Evolutionary conservation across 164 flowering plant species (phyloP), one percentile per base, ranked within the genome.

Genomic region (Vitis riparia): DNA sequence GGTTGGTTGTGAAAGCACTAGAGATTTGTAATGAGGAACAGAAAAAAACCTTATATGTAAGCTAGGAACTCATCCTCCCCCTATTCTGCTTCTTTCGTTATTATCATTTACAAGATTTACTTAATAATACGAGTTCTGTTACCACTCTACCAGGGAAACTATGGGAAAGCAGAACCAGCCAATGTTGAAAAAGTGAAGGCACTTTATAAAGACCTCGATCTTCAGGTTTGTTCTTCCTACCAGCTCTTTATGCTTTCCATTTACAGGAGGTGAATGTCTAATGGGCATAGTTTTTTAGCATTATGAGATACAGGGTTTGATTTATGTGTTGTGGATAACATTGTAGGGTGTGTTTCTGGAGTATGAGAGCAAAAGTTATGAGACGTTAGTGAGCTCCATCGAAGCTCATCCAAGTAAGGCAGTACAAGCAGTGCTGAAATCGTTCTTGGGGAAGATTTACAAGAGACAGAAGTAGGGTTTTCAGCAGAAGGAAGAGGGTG

Each of bases 1-100:
- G 99, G 99, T 70, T 95, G 86, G 97, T 89, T n/a, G 98, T 95
- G 59, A 90, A 93, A 82, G 99, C 99, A 53, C 73, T 95, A 65
- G 97, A 91, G 73, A 81, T 62, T 14, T 84, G 85, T 70, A 85
- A 81, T 44, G 93, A 87, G 64, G 90, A 88, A 53, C 97, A 95
- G 65, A 89, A 86, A 87, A 85, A 86, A 75, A 13, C 85, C 13
- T 70, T 95, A 79, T 16, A 76, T 71, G 99, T 95, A 84, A 79
- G 89, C 50, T 10, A 9, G 51, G 7, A n/a, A 5, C 30, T 15
- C 47, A 2, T 51, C 56, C 14, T 62, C 55, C 11, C 37, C 63
- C 13, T 59, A 14, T 15, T 27, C 50, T 30, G 9, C 48, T 56
- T 63, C 16, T n/a, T 67, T 52, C 19, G 32, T 44, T 17, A 11